Base-by-base conservation (phyloP, 768 basidiomycete species). In the Suillus paluster region DNA sequence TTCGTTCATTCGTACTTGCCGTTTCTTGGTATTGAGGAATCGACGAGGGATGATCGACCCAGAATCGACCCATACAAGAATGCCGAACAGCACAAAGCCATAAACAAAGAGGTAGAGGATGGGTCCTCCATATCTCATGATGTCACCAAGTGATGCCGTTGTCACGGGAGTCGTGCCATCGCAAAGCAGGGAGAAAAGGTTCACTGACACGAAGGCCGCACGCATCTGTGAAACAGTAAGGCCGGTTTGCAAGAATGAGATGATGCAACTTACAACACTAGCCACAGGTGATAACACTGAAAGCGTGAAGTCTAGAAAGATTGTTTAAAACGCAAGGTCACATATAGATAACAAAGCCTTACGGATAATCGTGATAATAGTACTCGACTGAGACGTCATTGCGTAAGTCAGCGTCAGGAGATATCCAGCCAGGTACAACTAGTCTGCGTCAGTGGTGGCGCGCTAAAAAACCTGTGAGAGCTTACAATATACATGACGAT, bases 381-480 rank as follows among this genome's bases (percentile, higher is more conserved):
- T 64, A 19, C 64, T 74, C 6, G 88, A 85, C 63, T 81, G 75
- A 1, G 86, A 82, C 1, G 83, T 83, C 70, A 85, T 84, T 34
- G 87, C 90, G 67, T 89, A 94, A 0, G 92, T 92, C 39, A 92
- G 77, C 5, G 86, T 86, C 27, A 93, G 78, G 9, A 94, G 80
- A 70, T 92, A 91, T 1, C 81, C 85, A 21, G 85, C 81, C 25
- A 91, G 71, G 66, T 89, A 91, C 19, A 89, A 66, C 88, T 90
- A 58, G 6, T 50, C 25, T 50, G 23, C 42, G 23, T 42, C 12
- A 49, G 21, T 54, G 2, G 19, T n/a, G 11, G 6, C 21, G 4
- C 2, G 10, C 33, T 17, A 6, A 21, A 42, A 21, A 57, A 10
- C 23, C 53, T 42, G 27, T 33, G 56, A 23, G 52, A 12, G 81